Evolutionary conservation across 2,329 filamentous ascomycete species (phyloP), one percentile per base, ranked within the genome.

Genomic region (Mariannaea elegans): DNA sequence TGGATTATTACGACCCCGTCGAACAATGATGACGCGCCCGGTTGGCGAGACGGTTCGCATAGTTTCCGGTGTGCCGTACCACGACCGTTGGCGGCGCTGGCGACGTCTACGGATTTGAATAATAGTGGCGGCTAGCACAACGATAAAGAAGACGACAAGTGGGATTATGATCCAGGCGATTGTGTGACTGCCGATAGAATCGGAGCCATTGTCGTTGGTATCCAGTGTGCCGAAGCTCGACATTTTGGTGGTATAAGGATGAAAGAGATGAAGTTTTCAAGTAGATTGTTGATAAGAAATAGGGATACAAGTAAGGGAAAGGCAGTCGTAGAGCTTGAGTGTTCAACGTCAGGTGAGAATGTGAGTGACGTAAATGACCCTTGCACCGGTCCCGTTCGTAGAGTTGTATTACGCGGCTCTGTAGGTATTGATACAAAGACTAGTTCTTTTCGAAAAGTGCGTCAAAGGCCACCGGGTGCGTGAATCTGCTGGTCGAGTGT

Each of bases 81-180:
- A 67, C 39, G 52, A 14, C 16, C 49, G 49, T 27, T 41, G 45
- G 48, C 64, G 64, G 21, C 65, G 69, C 27, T 68, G 71, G 16
- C 72, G 73, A 34, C 77, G 76, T 10, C 80, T 78, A 13, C 78
- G 76, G 50, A 82, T 74, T 49, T 84, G 74, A 42, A 83, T 71
- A 62, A 81, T 78, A 14, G 78, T 64, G 13, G 76, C 71, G 21
- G 77, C 63, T 42, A 78, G 56, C 53, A 71, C 74, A 27, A 82
- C 46, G 4, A 83, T 56, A 4, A 80, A 71, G 44, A 81, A 76
- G 58, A 84, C 71, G 56, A 79, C 73, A 47, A 85, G 67, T 12
- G 82, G 76, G 21, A 87, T 76, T 23, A 84, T 78, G 46, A 88
- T 78, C 75, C 86, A 87, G 65, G 84, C 79, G 72, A 87, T 84